Conservation (phyloP, 257 asterid species). For the Oldenlandia corymbosa region DNA sequence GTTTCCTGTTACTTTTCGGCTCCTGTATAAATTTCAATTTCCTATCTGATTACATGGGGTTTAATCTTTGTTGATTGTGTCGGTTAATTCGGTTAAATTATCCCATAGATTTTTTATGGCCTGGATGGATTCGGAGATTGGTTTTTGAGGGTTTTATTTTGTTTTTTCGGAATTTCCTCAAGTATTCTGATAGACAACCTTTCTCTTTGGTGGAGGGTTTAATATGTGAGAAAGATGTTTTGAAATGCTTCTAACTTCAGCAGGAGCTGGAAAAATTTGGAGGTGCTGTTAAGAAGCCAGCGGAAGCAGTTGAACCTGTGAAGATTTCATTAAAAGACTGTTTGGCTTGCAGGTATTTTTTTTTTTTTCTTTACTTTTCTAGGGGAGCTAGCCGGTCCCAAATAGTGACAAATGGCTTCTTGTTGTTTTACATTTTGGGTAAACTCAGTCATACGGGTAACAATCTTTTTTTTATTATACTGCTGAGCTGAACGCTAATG, state of each 20-base stretch:
- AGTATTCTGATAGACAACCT: background rate
- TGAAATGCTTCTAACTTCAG: constrained; percentile 11
- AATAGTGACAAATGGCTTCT: no score
- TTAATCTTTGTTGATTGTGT: background rate
- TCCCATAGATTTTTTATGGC: background rate
- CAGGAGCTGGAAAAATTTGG: constrained; percentile 48
- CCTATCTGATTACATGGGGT: background rate
- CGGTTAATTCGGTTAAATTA: background rate
- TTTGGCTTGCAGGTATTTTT: constrained; percentile 85
- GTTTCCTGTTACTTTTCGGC: background rate
- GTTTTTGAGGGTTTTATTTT: background rate
- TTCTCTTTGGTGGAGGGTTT: no score
- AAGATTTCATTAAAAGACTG: constrained; percentile 94
- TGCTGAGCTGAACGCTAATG: background rate
- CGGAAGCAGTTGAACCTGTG: constrained; percentile 63
- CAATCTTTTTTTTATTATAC: no score
- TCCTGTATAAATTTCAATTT: background rate
- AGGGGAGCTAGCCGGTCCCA: no score
- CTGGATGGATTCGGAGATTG: background rate
- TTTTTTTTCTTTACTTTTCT: no score
- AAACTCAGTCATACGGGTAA: no score
- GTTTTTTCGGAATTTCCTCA: background rate
- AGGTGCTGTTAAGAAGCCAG: constrained; percentile 44
- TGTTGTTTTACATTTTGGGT: background rate
- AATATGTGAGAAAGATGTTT: background rate